Evolutionary conservation across 2,329 filamentous ascomycete species (phyloP), one percentile per base, ranked within the genome.

Genomic region (Westerdykella sp.): DNA sequence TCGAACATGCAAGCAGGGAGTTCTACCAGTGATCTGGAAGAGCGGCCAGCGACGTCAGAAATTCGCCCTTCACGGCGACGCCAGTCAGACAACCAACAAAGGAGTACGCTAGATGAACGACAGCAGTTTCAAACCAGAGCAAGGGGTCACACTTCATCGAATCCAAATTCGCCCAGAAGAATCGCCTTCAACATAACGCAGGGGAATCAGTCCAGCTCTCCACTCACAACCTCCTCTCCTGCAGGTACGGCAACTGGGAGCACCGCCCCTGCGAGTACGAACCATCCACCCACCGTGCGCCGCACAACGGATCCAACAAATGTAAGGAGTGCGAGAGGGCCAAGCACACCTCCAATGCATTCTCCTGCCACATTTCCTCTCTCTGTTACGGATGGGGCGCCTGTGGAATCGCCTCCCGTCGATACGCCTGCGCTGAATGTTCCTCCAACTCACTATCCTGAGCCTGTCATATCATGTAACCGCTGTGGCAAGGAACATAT

Each of bases 391-490:
- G 61, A 67, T 35, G 54, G 57, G 12, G 48, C 53, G 14, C 42
- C 43, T 1, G 44, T 46, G 12, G 49, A 57, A 36, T 6, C 48
- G 9, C 11, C 25, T 12, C 21, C 57, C 41, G n/a, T 48, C 51
- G 35, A 50, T 10, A 32, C 31, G 15, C 30, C 44, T 18, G 42
- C 54, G 12, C 34, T 54, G 1, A 55, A 4, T 7, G 40, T 45
- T 12, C 21, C 51, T 9, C 62, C 63, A 5, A 55, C 54, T 2
- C 68, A 79, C 1, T 87, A 78, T 49, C 65, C 72, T 1, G 87
- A 94, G 57, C 87, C 89, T 1, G 80, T 79, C 1, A 79, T 95
- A 40, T 74, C 73, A 7, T 96, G 91, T 62, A 77, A 81, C 31
- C 73, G 79, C 9, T 97, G 91, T 62, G 69, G 73, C 15, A 84